Conservation (phyloP, 2,329 filamentous ascomycete genomes). For the Aotearoamyces nothofagi region DNA sequence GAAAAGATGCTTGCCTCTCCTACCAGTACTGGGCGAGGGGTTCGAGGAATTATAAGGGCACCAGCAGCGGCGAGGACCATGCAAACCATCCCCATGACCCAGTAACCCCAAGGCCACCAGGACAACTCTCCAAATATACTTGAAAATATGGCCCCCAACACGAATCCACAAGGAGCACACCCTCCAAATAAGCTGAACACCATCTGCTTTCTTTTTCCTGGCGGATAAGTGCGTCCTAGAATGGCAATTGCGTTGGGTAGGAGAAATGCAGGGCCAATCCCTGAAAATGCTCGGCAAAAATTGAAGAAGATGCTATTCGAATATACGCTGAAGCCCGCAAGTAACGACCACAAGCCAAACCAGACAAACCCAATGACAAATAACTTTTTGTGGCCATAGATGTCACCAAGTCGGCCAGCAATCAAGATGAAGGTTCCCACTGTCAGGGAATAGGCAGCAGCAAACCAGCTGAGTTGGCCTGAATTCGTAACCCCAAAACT, state of each 20-base stretch:
- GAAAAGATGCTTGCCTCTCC: constrained; percentile 11
- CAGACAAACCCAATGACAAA: constrained; percentile 29
- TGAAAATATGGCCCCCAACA: constrained; percentile 24
- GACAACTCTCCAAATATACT: constrained; percentile 23
- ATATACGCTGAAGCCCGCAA: constrained; percentile 17
- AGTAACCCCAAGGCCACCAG: constrained; percentile 38
- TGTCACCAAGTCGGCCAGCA: constrained; percentile 32
- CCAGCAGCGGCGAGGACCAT: constrained; percentile 20
- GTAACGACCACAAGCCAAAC: constrained; percentile 13
- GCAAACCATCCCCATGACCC: constrained; percentile 25
- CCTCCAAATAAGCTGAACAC: constrained; percentile 30
- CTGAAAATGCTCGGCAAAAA: constrained; percentile 36
- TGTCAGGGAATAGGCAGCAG: constrained; percentile 37
- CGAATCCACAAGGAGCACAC: constrained; percentile 28
- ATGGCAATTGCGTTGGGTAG: constrained; percentile 36
- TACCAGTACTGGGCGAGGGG: constrained; percentile 17
- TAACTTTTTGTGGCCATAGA: constrained; percentile 35
- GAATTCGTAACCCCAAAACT: constrained; percentile 28
- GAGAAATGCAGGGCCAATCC: constrained; percentile 33
- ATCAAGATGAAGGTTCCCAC: constrained; percentile 37
- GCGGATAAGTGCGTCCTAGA: constrained; percentile 29
- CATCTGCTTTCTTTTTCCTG: constrained; percentile 28
- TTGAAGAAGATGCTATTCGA: constrained; percentile 25
- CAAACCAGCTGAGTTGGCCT: constrained; percentile 36
- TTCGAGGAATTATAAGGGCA: constrained; percentile 23